Percentiles rank a stretch among this genome's conserved stretches.
phyloP scores from a whole-genome alignment of 2,329 filamentous ascomycete genomes.

The Neopestalotiopsis rosae region DNA sequence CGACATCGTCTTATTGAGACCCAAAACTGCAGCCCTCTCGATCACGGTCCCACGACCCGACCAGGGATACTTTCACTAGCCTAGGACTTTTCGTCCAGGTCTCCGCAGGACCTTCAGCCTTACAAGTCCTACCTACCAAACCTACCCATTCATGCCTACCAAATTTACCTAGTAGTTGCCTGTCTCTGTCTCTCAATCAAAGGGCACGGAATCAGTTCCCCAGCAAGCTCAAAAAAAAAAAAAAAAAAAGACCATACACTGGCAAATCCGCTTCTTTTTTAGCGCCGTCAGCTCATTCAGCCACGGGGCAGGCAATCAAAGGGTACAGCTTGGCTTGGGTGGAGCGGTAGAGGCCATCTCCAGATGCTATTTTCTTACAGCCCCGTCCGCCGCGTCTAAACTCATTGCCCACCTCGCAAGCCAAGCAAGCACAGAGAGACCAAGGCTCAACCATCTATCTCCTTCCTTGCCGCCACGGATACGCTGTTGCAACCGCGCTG shows the following conservation, averaged over 20 bases:
- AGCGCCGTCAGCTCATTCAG: constrained; percentile 32
- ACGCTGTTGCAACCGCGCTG: background rate
- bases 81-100: constrained; percentile 13
- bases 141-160: background rate
- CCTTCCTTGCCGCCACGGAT: background rate
- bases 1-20: background rate
- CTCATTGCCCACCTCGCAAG: constrained; percentile 20
- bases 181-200: too few species aligned
- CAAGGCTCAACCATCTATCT: background rate
- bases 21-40: background rate
- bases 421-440: background rate
- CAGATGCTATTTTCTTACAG: constrained; percentile 30
- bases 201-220: too few species aligned
- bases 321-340: background rate
- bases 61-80: background rate
- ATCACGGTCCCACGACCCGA: constrained; percentile 1
- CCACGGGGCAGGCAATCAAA: constrained; percentile 22
- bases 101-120: constrained; percentile 14
- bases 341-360: constrained; percentile 6
- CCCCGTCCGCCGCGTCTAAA: constrained; percentile 22
- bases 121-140: background rate
- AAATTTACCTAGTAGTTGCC: too few species aligned
- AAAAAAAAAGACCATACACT: constrained; percentile 10
- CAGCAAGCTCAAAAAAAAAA: background rate
- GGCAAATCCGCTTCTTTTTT: constrained; percentile 15